Base-by-base conservation (phyloP, 2,329 filamentous ascomycete species). In the Hymenotorrendiella dingleyae region DNA sequence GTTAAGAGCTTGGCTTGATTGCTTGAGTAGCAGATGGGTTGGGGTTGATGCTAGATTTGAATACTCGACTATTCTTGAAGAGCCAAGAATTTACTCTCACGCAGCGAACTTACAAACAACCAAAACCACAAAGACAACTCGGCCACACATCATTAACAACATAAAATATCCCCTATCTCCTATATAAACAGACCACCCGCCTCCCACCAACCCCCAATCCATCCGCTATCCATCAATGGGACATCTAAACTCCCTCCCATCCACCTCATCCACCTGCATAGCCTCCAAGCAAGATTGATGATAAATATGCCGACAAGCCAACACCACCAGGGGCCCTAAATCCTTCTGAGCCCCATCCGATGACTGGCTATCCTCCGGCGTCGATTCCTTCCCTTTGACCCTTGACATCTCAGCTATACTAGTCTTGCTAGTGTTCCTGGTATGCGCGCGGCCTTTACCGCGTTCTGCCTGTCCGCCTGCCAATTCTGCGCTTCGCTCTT, bases 231-330 rank as follows among this genome's bases (percentile, higher is more conserved):
- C 43, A 66, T 70, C 50, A 64, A 66, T 53, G 20, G 60, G 53
- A 45, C 58, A 60, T 60, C 55, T 48, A 42, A 59, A 61, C 44
- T 59, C 60, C 56, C 58, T 53, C 61, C 68, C 56, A 67, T 65
- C 37, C 56, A 80, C 71, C 52, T 70, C 68, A 47, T 73, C 69
- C 24, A 71, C 72, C 53, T 78, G 76, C 52, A 83, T 62, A 46
- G 77, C 73, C 58, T 91, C 85, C 28, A 86, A 66, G 58, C 82
- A 89, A 20, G 67, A 69, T 59, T 80, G 72, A 64, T 86, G 82
- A 55, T 83, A 85, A 14, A 84, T 76, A 61, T 86, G 82, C 42
- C 82, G 71, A 60, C 82, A 86, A 17, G 81, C 82, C 54, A 86
- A 65, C 36, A 86, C 74, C 8, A 86, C 78, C 40, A 86, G 61